A percentile compares a stretch with the other conserved stretches of the same genome.
Evolutionary conservation across 2,329 filamentous ascomycete species (phyloP).

Genomic region (Aureobasidium musti): DNA sequence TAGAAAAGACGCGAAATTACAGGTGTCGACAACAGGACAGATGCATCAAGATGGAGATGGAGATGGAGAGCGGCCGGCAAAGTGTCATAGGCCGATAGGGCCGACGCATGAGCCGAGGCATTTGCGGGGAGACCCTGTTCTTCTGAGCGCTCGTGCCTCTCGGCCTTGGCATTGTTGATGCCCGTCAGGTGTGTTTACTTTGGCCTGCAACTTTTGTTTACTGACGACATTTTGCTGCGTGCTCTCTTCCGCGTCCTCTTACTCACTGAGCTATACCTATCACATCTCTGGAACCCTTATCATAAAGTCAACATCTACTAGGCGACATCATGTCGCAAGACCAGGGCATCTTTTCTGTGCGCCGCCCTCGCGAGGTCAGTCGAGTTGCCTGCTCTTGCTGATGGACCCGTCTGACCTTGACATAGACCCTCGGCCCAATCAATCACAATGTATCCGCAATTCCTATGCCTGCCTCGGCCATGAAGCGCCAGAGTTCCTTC

Average conservation of each 20-base stretch:
- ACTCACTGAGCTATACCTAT: background rate
- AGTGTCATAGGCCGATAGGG: background rate
- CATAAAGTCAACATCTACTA: constrained; percentile 4
- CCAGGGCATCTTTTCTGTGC: constrained; percentile 84
- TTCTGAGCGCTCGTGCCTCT: background rate
- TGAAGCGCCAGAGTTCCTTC: constrained; percentile 88
- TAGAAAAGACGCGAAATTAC: background rate
- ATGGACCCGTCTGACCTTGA: background rate
- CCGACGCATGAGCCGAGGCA: constrained; percentile 18
- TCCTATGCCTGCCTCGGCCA: constrained; percentile 85
- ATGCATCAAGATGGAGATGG: background rate
- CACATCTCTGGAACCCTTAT: background rate
- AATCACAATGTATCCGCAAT: constrained; percentile 76
- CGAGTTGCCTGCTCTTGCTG: background rate
- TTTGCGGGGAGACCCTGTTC: constrained; percentile 12
- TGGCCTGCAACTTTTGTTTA: constrained; percentile 14
- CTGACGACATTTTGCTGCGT: constrained; percentile 13
- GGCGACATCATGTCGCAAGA: constrained; percentile 75
- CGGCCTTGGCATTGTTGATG: constrained; percentile 26
- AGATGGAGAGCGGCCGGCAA: constrained; percentile 1
- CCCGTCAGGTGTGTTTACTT: constrained; percentile 3
- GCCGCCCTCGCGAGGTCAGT: constrained; percentile 84
- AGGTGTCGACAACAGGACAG: background rate
- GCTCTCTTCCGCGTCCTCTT: background rate
- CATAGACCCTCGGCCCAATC: constrained; percentile 80